Base-by-base conservation (phyloP, 2,329 filamentous ascomycete genomes). In the Emericellopsis cladophorae region DNA sequence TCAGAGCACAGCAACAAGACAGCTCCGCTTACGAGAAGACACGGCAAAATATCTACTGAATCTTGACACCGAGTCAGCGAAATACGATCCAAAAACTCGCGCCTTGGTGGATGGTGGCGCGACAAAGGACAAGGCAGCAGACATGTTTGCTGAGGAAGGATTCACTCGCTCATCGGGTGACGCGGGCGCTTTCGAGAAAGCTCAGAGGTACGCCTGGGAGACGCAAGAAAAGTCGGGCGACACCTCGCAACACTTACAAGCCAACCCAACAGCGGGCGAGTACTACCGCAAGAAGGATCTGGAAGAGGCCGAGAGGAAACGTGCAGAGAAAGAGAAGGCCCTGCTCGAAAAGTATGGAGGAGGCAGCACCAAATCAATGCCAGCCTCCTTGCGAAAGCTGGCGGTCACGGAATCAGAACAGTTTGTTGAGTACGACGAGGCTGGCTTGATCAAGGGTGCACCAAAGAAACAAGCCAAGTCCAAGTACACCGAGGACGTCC, bases 21-120 rank as follows among this genome's bases (percentile, higher is more conserved):
- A 96, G 55, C 70, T 98, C 43, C 79, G 92, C 47, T 79, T 98
- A 57, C 77, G 92, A 58, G 92, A 98, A 64, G 92, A 98, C 58
- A 98, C 92, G 1, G 92, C 92, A 18, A 96, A 95, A 55, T 98
- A 98, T 57, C 70, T 98, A 3, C 68, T 95, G 8, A 96, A 96
- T 55, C 75, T 98, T 23, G 92, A 98, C 55, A 72, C 95, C 3
- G 92, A 98, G 54, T 95, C 89, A 2, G 92, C 93, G 2, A 93
- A 94, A 59, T 98, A 98, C 62, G 90, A 98, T 54, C 92, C 92
- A 0, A 98, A 98, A 58, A 95, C 89, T 11, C 76, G 92, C 51
- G 82, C 84, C 8, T 86, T 98, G 71, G 83, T 94, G 18, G 86
- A 94, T 54, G 79, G 77, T 46, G 87, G 88, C 37, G 87, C 84